These are phyloP conservation scores for Closterium sp. DNA, from an alignment of 139 green algal genomes.

Conservation along the genomic window DNA sequence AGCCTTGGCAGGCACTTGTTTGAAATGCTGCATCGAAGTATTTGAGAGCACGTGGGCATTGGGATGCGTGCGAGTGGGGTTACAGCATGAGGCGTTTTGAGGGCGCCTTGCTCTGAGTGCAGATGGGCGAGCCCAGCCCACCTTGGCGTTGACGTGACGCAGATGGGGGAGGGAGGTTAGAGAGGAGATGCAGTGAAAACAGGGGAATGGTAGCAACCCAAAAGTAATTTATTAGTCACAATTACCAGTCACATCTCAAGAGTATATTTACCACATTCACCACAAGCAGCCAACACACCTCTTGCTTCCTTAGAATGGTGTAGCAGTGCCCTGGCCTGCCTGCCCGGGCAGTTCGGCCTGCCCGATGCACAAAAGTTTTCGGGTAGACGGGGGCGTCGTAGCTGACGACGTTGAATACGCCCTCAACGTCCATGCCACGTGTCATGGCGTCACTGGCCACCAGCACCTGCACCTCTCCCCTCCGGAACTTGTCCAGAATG, in stretches of 20 bases:
- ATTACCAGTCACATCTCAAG: neutral
- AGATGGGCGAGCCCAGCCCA: too few relatives aligned
- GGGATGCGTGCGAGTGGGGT: neutral
- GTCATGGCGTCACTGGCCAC: constrained; percentile 56
- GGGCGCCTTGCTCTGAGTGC: too few relatives aligned
- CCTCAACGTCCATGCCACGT: constrained; percentile 53
- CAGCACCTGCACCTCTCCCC: constrained; percentile 38
- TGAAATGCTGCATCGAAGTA: neutral
- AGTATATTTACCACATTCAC: neutral
- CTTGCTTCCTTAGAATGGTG: constrained; percentile 75
- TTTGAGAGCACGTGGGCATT: too few relatives aligned
- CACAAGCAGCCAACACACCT: constrained; percentile 56
- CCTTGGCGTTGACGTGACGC: too few relatives aligned
- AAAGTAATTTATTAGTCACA: too few relatives aligned
- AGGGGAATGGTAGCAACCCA: too few relatives aligned
- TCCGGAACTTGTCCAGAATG: constrained; percentile 45
- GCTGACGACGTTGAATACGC: constrained; percentile 50
- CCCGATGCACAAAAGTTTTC: constrained; percentile 69
- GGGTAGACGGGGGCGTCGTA: constrained; percentile 72
- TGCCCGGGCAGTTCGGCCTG: constrained; percentile 83
- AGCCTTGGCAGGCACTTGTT: neutral
- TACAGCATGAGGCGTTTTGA: too few relatives aligned
- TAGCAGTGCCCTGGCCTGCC: constrained; percentile 69
- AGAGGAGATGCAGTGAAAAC: too few relatives aligned
- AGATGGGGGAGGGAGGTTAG: too few relatives aligned